These are phyloP conservation scores for Apiotrichum gamsii DNA, from an alignment of 1,284 basidiomycete genomes.

Conservation along the genomic window DNA sequence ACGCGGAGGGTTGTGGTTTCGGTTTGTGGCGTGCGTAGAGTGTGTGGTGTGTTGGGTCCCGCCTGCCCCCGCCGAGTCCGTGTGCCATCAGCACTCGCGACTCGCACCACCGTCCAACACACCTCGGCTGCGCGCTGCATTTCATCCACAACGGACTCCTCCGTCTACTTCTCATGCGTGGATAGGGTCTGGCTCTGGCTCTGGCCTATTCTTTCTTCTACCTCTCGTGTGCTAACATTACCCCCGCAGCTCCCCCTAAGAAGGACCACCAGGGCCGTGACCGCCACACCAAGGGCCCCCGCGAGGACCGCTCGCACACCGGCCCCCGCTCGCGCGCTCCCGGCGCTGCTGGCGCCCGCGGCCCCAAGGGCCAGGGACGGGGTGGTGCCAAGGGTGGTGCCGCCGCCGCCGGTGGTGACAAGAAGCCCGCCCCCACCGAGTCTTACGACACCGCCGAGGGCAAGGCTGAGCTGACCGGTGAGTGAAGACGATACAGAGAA, in stretches of 20 bases:
- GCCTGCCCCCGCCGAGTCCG: too few relatives aligned
- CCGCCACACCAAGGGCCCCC: constrained; percentile 44
- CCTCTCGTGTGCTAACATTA: too few relatives aligned
- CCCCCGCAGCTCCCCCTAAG: constrained; percentile 26
- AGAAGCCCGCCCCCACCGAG: constrained; percentile 62
- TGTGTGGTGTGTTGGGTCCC: too few relatives aligned
- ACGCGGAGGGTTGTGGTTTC: too few relatives aligned
- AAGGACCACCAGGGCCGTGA: constrained; percentile 35
- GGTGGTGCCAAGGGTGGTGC: constrained; percentile 27
- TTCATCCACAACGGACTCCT: too few relatives aligned
- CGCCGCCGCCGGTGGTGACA: constrained; percentile 63
- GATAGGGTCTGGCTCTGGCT: too few relatives aligned
- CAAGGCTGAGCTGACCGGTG: constrained; percentile 63
- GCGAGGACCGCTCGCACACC: constrained; percentile 29
- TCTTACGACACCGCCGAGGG: constrained; percentile 88
- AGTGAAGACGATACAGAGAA: constrained; percentile 15
- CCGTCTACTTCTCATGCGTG: too few relatives aligned
- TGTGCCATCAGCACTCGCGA: too few relatives aligned
- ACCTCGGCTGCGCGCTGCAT: too few relatives aligned
- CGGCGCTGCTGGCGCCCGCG: constrained; percentile 32
- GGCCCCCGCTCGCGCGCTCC: constrained; percentile 32
- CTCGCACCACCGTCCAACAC: too few relatives aligned
- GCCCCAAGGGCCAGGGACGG: constrained; percentile 24
- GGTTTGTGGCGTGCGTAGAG: too few relatives aligned
- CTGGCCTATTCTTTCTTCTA: too few relatives aligned